Evolutionary conservation across 305 asterid genomes (phyloP), one percentile per base, ranked within the genome.

Genomic region (Fraxinus greggii): DNA sequence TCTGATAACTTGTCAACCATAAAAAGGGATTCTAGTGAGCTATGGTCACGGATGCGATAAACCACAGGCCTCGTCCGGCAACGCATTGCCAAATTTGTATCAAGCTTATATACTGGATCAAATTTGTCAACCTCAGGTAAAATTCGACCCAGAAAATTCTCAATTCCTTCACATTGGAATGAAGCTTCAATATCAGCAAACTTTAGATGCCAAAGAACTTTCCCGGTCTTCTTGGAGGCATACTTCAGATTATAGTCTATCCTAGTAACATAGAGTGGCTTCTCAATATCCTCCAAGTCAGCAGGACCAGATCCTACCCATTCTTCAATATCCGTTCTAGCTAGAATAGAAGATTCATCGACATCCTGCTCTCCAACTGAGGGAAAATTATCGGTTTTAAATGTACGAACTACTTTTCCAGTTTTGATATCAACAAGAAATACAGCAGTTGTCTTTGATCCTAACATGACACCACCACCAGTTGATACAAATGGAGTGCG

Each of bases 121-220:
- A 88, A 78, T 54, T 77, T 77, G 40, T 85, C 78, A 76, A n/a
- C 86, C 54, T 80, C 67, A 63, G 76, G 70, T 61, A 84, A 78
- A 78, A 76, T 61, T 45, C 84, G 86, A 33, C 87, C 93, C 19
- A 92, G 83, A 78, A 90, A 84, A 31, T 82, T 88, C 76, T 89
- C 94, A 56, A 88, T 82, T 77, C 90, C 92, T 28, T 87, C 90
- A 80, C 93, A 89, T 17, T 90, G 90, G 80, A 83, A 91, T n/a
- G 97, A 93, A 77, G 97, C 98, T 85, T 93, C 96, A 78, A 95
- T 75, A 77, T 91, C 91, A 15, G 98, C 97, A 86, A 93, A 90
- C 87, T 81, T 91, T 59, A 95, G 88, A 87, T 90, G 88, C 98
- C 98, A 95, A 78, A 93, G 81, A 76, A 90, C 92, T 83, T 93